Conservation (phyloP, 2,329 filamentous ascomycete species). For the Iodosphaeria phyllophila region DNA sequence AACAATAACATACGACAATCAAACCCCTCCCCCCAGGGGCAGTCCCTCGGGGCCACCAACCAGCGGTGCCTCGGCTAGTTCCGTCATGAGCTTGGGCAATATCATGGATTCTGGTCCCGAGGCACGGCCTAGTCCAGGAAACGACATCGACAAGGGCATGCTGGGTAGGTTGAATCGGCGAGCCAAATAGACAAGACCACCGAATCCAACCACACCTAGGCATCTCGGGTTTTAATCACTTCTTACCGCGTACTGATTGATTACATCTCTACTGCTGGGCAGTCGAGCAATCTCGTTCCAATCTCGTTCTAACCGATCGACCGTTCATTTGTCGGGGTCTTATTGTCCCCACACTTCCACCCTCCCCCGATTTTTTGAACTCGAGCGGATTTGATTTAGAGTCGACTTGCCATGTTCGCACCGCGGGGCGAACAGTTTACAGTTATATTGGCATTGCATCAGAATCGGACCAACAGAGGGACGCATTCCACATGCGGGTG, state of each 20-base stretch:
- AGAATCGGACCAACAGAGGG: not conserved
- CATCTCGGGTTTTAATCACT: not conserved
- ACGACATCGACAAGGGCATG: constrained; percentile 37
- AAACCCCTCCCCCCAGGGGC: constrained; percentile 19
- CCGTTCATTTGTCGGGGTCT: not conserved
- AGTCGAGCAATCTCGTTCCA: not conserved
- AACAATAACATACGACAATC: constrained; percentile 13
- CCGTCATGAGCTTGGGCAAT: constrained; percentile 34
- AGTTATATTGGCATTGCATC: not conserved
- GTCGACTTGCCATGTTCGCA: no score
- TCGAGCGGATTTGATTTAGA: no score
- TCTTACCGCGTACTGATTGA: constrained; percentile 1
- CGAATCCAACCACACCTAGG: no score
- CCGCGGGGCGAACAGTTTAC: no score
- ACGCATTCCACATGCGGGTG: not conserved
- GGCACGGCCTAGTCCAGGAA: constrained; percentile 15
- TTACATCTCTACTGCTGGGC: constrained; percentile 1
- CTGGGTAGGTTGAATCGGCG: constrained; percentile 28
- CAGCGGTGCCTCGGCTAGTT: constrained; percentile 18
- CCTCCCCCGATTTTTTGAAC: no score
- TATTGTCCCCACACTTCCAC: not conserved
- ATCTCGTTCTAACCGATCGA: not conserved
- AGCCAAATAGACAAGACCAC: constrained; percentile 4
- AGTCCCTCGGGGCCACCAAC: constrained; percentile 17
- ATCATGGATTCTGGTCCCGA: constrained; percentile 21